A percentile compares a stretch with the other conserved stretches of the same genome.
Evolutionary conservation across 441 rosid genomes (phyloP).

Genomic region (Biscutella laevigata): DNA sequence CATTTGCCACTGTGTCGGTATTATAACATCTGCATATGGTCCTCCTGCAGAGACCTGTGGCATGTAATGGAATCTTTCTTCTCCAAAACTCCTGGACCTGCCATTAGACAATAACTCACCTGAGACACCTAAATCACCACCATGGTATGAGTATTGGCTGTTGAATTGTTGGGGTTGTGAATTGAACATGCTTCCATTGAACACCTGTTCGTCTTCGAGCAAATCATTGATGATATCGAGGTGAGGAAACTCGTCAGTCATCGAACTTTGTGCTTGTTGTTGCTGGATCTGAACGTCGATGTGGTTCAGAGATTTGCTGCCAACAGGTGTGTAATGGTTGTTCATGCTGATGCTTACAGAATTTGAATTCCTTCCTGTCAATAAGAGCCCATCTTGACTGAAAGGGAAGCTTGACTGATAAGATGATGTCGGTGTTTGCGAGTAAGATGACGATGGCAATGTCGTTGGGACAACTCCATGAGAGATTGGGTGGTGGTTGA

Average conservation of each 20-base stretch:
- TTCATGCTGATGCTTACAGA: slow-evolving; percentile 11
- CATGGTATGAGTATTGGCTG: slow-evolving; percentile 50
- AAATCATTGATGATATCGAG: slow-evolving; percentile 92
- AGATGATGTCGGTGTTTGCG: slow-evolving; percentile 36
- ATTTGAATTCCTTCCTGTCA: slow-evolving; percentile 42
- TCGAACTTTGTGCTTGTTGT: slow-evolving; percentile 37
- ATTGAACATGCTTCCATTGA: slow-evolving; percentile 31
- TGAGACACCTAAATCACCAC: slow-evolving; percentile 39
- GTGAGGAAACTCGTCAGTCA: slow-evolving; percentile 87
- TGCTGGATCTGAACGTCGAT: slow-evolving; percentile 22
- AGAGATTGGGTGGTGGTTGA: slow-evolving; percentile 36
- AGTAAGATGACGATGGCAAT: slow-evolving; percentile 30
- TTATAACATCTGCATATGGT: slow-evolving; percentile 13
- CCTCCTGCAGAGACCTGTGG: no score
- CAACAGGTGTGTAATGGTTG: slow-evolving; percentile 9
- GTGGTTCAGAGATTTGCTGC: slow-evolving; percentile 21
- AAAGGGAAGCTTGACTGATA: slow-evolving; percentile 49
- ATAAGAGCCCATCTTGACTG: slow-evolving; percentile 46
- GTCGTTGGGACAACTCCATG: slow-evolving; percentile 42
- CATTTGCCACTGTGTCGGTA: slow-evolving; percentile 57
- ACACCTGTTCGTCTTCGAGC: slow-evolving; percentile 74
- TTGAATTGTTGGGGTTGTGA: slow-evolving; percentile 35
- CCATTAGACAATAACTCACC: slow-evolving; percentile 38
- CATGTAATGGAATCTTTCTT: slow-evolving; percentile 39
- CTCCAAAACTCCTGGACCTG: slow-evolving; percentile 70